Conservation (phyloP, 75 land plant species). For the Pseudotsuga menziesii region DNA sequence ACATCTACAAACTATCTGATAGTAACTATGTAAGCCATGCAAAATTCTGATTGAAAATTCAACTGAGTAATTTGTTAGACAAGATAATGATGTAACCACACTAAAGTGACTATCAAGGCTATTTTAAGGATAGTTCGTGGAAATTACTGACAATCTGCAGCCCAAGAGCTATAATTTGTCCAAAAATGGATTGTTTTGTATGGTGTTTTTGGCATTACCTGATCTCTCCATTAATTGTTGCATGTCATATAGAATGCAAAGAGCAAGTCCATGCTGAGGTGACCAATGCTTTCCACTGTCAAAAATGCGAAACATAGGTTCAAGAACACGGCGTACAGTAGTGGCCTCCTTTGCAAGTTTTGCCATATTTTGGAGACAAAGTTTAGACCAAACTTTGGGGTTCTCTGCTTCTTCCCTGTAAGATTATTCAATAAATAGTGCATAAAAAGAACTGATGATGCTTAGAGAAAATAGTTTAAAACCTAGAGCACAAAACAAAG, state of each 20-base stretch:
- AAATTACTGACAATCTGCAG: too few species aligned
- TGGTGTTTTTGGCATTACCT: constrained; percentile 32
- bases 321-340: constrained; percentile 80
- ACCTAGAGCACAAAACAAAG: neutral
- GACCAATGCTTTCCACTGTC: constrained; percentile 76
- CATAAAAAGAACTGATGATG: neutral
- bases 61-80: neutral
- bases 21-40: neutral
- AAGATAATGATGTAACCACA: neutral
- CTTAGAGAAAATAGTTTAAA: neutral
- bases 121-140: neutral
- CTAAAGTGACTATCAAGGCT: neutral
- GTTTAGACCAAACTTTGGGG: constrained; percentile 77
- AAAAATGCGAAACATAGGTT: constrained; percentile 83
- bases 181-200: neutral
- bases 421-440: neutral
- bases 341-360: constrained; percentile 87
- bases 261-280: constrained; percentile 59
- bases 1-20: neutral
- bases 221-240: constrained; percentile 62
- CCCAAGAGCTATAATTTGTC: neutral
- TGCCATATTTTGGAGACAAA: constrained; percentile 92
- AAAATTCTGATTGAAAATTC: neutral
- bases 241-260: constrained; percentile 68
- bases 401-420: constrained; percentile 61